Percentiles rank a stretch among this genome's conserved stretches.
Evolutionary conservation across 495 filamentous ascomycete species (phyloP).

Genomic region (Articulospora tetracladia): DNA sequence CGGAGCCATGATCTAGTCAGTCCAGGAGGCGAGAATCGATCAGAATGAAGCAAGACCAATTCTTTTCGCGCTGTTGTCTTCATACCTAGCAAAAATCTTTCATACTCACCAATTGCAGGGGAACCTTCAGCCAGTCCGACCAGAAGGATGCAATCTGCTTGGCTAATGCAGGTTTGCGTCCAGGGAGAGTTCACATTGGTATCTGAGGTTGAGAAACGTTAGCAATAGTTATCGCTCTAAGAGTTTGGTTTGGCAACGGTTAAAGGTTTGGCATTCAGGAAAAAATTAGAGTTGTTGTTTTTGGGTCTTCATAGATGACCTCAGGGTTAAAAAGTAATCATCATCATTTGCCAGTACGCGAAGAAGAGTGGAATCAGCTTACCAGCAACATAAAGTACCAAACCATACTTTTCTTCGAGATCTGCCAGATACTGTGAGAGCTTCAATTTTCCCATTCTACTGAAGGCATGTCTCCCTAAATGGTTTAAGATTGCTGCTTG

Average conservation of each 20-base stretch:
- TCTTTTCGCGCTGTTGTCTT: constrained; percentile 96
- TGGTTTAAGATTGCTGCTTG: constrained; percentile 93
- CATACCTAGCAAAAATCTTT: constrained; percentile 91
- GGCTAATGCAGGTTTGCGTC: constrained; percentile 96
- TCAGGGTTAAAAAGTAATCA: constrained; percentile 24
- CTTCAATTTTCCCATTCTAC: constrained; percentile 94
- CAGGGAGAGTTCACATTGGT: constrained; percentile 94
- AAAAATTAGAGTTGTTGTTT: constrained; percentile 47
- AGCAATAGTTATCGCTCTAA: background rate
- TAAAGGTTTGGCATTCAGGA: constrained; percentile 31
- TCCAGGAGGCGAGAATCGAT: constrained; percentile 81
- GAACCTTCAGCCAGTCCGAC: constrained; percentile 90
- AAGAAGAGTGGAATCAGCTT: constrained; percentile 25
- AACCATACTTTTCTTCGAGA: constrained; percentile 92
- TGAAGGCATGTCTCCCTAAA: constrained; percentile 92
- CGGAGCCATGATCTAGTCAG: constrained; percentile 85
- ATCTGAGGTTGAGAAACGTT: constrained; percentile 37
- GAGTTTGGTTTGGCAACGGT: too few species aligned
- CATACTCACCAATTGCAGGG: constrained; percentile 89
- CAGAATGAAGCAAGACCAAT: constrained; percentile 86
- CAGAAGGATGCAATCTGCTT: constrained; percentile 92
- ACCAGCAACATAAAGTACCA: constrained; percentile 94
- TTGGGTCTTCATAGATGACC: constrained; percentile 40
- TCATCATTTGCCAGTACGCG: constrained; percentile 13
- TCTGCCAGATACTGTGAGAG: constrained; percentile 95